Evolutionary conservation across 202 grass and related monocot genomes (phyloP), one percentile per base, ranked within the genome.

Genomic region (Musa balbisiana): DNA sequence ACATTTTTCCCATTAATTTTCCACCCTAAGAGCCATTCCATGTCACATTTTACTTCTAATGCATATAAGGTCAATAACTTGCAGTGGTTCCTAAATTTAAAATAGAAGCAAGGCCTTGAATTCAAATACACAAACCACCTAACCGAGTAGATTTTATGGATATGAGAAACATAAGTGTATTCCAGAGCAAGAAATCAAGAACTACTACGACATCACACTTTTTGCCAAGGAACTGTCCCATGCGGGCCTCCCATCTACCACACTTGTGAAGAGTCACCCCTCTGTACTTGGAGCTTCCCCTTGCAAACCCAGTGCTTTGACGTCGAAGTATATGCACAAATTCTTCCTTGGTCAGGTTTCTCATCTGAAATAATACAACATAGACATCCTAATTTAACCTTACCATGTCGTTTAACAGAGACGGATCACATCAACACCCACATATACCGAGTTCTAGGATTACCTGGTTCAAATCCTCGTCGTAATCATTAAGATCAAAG

Each of bases 301-400:
- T 74, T 74, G 72, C 72, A 74, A 74, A 74, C n/a, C 72, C 72
- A 74, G 72, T 74, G 72, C 72, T 74, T 29, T 74, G 72, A n/a
- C 72, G 21, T 3, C 72, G 72, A 74, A 74, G 72, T 24, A 74
- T 74, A 33, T 74, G 72, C 72, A 74, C 72, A 33, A 74, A 74
- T 29, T 74, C 72, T 29, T 74, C 72, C 72, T 74, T 74, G 23
- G 72, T 53, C 51, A 74, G 72, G 29, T 74, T 74, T 15, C 72
- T 56, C 72, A 43, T 58, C 72, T 74, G 53, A 29, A 74, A 74
- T 55, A 3, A 54, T n/a, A 74, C 52, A 33, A 71, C 21, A 43
- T 8, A 6, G 33, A 43, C 33, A 43, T 43, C 33, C 33, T 43
- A 43, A 43, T 43, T 43, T 43, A 43, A 43, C 33, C 4, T 43